Evolutionary conservation across 805 yeast species (phyloP), one percentile per base, ranked within the genome.

Genomic region (Kodamaea nitidulidarum): DNA sequence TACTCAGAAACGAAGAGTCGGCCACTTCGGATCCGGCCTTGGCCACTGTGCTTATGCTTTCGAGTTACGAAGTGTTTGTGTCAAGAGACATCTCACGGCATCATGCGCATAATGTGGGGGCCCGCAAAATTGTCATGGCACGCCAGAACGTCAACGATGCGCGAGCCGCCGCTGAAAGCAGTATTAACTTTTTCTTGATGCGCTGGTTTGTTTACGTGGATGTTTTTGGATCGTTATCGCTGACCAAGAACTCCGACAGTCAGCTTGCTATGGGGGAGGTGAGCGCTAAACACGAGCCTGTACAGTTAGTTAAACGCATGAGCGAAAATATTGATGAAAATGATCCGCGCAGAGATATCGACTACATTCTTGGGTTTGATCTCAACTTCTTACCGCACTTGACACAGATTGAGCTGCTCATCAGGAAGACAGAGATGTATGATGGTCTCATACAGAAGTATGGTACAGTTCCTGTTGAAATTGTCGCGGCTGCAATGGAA

Each of bases 151-250:
- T 43, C 33, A 52, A 15, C 15, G 30, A 52, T 42, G 34, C 26
- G 46, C 30, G 38, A 16, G 18, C 32, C 14, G 31, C 33, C 11
- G 18, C 20, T 41, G 71, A 67, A 37, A 50, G 63, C 35, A 71
- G 71, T 44, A 63, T 76, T 10, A 58, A 76, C 0, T 77, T 63
- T 44, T 84, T 84, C 48, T 61, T 84, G 32, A 64, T 74, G 46
- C 60, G 88, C 37, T 81, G 88, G 86, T 82, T 78, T 52, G 80
- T 78, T 0, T 84, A 80, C 50, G 60, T 80, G 24, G 88, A 81
- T 49, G 75, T 81, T 2, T 65, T 83, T 15, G 82, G 86, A 0
- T 71, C 78, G 1, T 60, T 84, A 16, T 75, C 85, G 1, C 71
- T 86, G 0, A 71, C 84, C 2, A 58, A 54, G 15, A 50, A 58